These are phyloP conservation scores for Botryotinia convoluta DNA, from an alignment of 2,329 filamentous ascomycete species.

Conservation along the genomic window DNA sequence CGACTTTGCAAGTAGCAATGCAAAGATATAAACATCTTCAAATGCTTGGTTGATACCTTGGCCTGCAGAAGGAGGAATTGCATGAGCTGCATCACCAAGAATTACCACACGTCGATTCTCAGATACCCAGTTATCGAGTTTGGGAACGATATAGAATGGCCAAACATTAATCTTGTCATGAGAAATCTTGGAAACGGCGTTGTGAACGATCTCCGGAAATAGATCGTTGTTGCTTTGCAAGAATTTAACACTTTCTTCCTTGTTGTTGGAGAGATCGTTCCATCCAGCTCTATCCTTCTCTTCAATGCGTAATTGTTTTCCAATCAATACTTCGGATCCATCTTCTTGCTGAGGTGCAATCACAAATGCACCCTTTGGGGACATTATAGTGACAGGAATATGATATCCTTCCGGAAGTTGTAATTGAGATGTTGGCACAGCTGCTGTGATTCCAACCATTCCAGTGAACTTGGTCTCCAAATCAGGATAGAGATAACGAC, in stretches of 20 bases:
- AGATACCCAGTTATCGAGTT: slow-evolving; percentile 44
- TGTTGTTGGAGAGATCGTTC: slow-evolving; percentile 43
- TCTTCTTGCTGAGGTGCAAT: slow-evolving; percentile 49
- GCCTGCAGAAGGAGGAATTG: slow-evolving; percentile 47
- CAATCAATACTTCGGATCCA: slow-evolving; percentile 50
- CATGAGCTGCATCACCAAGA: slow-evolving; percentile 49
- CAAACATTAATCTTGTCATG: slow-evolving; percentile 44
- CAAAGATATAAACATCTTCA: slow-evolving; percentile 50
- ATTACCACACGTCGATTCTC: slow-evolving; percentile 42
- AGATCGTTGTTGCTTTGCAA: slow-evolving; percentile 38
- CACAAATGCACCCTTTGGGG: slow-evolving; percentile 46
- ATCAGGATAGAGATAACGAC: slow-evolving; percentile 50
- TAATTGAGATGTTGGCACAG: slow-evolving; percentile 30
- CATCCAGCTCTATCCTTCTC: slow-evolving; percentile 45
- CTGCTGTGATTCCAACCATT: slow-evolving; percentile 42
- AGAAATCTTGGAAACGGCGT: slow-evolving; percentile 39
- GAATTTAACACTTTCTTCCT: slow-evolving; percentile 40
- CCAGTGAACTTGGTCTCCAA: slow-evolving; percentile 51
- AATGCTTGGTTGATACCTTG: slow-evolving; percentile 49
- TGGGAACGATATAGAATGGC: slow-evolving; percentile 47
- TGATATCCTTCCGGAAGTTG: slow-evolving; percentile 26
- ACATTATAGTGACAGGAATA: slow-evolving; percentile 27
- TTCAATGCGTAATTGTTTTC: slow-evolving; percentile 43
- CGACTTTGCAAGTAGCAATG: slow-evolving; percentile 41
- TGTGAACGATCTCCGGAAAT: slow-evolving; percentile 43